Conservation (phyloP, 768 basidiomycete genomes). For the Harrya chromipes region DNA sequence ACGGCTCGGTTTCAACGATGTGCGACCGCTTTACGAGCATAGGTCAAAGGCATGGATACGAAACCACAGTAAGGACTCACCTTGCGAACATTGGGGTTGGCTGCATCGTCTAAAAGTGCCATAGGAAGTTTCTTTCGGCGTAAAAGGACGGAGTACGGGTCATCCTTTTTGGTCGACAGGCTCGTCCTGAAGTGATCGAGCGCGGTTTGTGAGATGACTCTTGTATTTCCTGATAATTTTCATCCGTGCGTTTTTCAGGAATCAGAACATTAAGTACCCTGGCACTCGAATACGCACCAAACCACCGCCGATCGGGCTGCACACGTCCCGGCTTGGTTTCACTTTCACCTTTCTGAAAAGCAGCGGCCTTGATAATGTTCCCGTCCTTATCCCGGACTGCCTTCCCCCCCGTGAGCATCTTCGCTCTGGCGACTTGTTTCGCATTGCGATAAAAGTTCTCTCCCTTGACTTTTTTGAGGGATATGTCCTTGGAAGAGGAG, state of each 20-base stretch:
- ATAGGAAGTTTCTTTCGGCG: slow-evolving; percentile 96
- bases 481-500: slow-evolving; percentile 47
- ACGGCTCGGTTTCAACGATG: slow-evolving; percentile 95
- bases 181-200: slow-evolving; percentile 95
- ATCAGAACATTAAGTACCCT: neutral
- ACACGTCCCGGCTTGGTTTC: slow-evolving; percentile 89
- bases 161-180: slow-evolving; percentile 77
- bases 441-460: slow-evolving; percentile 99
- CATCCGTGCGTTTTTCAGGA: slow-evolving; percentile 4
- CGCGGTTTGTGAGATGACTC: slow-evolving; percentile 95
- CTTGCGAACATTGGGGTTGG: slow-evolving; percentile 77
- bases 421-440: slow-evolving; percentile 77
- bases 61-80: slow-evolving; percentile 33
- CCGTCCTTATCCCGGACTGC: slow-evolving; percentile 88
- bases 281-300: slow-evolving; percentile 58
- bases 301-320: slow-evolving; percentile 95
- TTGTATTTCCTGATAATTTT: slow-evolving; percentile 75
- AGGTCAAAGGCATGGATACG: neutral
- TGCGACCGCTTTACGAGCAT: slow-evolving; percentile 65
- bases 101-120: slow-evolving; percentile 89
- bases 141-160: slow-evolving; percentile 94
- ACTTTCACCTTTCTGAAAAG: slow-evolving; percentile 93
- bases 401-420: slow-evolving; percentile 93
- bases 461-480: slow-evolving; percentile 76
- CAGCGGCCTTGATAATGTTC: slow-evolving; percentile 89